Conservation (phyloP, 1,139 yeast species). For the Kodamaea plutei region DNA sequence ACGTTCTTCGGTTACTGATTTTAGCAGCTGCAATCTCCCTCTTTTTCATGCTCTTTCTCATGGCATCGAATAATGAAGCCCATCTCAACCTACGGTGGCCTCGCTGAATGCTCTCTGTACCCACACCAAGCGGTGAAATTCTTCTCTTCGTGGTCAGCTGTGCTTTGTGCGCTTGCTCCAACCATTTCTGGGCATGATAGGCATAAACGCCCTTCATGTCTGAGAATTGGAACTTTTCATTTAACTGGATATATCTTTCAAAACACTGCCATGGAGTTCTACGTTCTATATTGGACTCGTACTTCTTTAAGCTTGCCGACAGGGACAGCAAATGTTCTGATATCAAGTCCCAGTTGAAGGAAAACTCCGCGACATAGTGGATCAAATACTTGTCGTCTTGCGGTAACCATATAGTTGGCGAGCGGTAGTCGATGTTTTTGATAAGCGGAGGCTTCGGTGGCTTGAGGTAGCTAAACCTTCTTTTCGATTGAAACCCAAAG, state of each 20-base stretch:
- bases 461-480: constrained; percentile 57
- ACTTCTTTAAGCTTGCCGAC: constrained; percentile 56
- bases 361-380: constrained; percentile 78
- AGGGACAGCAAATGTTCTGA: constrained; percentile 68
- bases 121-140: constrained; percentile 88
- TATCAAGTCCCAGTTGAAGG: constrained; percentile 90
- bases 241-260: constrained; percentile 90
- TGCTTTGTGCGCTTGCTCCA: constrained; percentile 84
- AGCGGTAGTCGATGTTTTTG: constrained; percentile 71
- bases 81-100: constrained; percentile 87
- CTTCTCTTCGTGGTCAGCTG: constrained; percentile 86
- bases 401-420: constrained; percentile 95
- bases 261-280: constrained; percentile 99
- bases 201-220: constrained; percentile 90
- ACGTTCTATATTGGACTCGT: constrained; percentile 84
- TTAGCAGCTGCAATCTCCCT: constrained; percentile 56
- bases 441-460: constrained; percentile 90
- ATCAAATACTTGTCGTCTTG: constrained; percentile 83
- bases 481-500: constrained; percentile 55
- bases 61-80: constrained; percentile 97
- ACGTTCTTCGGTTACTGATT: constrained; percentile 26
- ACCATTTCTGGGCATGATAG: constrained; percentile 82
- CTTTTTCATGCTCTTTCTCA: constrained; percentile 84
- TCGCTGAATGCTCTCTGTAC: constrained; percentile 84
- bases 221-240: constrained; percentile 77